These are phyloP conservation scores for Ogataea ganodermae DNA, from an alignment of 805 yeast species.

Conservation along the genomic window DNA sequence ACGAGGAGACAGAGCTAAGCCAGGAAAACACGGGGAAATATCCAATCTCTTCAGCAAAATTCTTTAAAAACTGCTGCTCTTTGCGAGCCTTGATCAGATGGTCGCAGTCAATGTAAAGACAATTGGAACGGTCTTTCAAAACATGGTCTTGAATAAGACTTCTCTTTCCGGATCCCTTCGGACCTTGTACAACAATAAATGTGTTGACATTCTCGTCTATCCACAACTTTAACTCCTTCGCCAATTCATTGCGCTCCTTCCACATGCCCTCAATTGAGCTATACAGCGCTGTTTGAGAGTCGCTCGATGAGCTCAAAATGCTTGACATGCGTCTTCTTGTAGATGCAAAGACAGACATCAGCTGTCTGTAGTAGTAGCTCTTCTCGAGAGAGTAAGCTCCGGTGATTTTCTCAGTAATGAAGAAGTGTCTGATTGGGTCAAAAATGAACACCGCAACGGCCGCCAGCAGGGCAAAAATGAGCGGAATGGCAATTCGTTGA, in stretches of 20 bases:
- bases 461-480: conserved; percentile 75
- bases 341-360: conserved; percentile 34
- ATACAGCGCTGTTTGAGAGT: conserved; percentile 18
- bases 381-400: conserved; percentile 56
- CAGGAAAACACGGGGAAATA: conserved; percentile 94
- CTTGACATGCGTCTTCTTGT: conserved; percentile 32
- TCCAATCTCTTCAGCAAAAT: conserved; percentile 76
- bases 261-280: conserved; percentile 42
- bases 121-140: conserved; percentile 58
- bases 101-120: conserved; percentile 79
- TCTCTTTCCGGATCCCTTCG: conserved; percentile 92
- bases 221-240: conserved; percentile 74
- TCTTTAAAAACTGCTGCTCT: conserved; percentile 66
- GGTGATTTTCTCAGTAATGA: conserved; percentile 71
- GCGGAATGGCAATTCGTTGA: conserved; percentile 80
- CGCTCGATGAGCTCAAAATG: conserved; percentile 18
- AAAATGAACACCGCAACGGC: conserved; percentile 81
- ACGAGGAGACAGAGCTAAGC: conserved; percentile 76
- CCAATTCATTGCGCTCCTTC: conserved; percentile 70
- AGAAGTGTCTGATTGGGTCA: conserved; percentile 88
- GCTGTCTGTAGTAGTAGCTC: conserved; percentile 37
- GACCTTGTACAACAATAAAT: conserved; percentile 87
- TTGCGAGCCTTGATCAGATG: conserved; percentile 68
- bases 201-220: conserved; percentile 87
- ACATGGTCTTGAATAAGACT: conserved; percentile 73